These are phyloP conservation scores for Podospora conica DNA, from an alignment of 495 filamentous ascomycete genomes.

Conservation along the genomic window DNA sequence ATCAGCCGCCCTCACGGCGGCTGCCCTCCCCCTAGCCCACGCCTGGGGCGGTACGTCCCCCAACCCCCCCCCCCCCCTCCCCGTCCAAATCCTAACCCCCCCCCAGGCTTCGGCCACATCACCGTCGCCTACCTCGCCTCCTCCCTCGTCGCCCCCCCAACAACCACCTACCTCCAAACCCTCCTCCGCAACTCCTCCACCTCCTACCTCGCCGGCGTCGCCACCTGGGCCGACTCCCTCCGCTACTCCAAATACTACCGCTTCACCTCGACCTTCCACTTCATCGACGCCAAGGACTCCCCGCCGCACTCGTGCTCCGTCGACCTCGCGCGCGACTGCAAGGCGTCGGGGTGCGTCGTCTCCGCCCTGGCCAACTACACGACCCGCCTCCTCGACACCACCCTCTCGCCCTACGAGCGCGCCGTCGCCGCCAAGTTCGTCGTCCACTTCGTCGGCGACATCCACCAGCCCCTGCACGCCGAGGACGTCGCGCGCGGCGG, in stretches of 20 bases:
- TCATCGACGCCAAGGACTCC: constrained; percentile 63
- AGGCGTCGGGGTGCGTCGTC: constrained; percentile 54
- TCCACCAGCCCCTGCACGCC: constrained; percentile 60
- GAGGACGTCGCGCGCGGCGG: constrained; percentile 55
- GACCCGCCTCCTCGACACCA: constrained; percentile 37
- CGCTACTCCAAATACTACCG: constrained; percentile 52
- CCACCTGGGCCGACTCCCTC: constrained; percentile 60
- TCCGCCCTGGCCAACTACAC: constrained; percentile 57
- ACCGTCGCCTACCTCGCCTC: constrained; percentile 51
- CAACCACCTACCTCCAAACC: constrained; percentile 36
- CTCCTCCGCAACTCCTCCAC: constrained; percentile 40
- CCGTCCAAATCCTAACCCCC: background rate
- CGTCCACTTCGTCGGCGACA: constrained; percentile 59
- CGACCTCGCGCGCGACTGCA: constrained; percentile 57
- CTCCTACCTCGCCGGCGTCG: constrained; percentile 53
- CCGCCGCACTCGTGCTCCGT: constrained; percentile 56
- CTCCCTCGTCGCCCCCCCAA: constrained; percentile 38
- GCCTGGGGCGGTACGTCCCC: constrained; percentile 29
- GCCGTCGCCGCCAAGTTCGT: constrained; percentile 56
- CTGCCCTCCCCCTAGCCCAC: constrained; percentile 13
- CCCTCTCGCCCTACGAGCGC: constrained; percentile 33
- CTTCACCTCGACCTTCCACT: constrained; percentile 58
- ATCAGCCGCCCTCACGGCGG: constrained; percentile 13
- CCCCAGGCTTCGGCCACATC: constrained; percentile 51
- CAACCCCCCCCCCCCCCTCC: background rate